A percentile compares a stretch with the other conserved stretches of the same genome.
Evolutionary conservation across 768 basidiomycete genomes (phyloP).

Genomic region (Dacryopinax primogenitus): DNA sequence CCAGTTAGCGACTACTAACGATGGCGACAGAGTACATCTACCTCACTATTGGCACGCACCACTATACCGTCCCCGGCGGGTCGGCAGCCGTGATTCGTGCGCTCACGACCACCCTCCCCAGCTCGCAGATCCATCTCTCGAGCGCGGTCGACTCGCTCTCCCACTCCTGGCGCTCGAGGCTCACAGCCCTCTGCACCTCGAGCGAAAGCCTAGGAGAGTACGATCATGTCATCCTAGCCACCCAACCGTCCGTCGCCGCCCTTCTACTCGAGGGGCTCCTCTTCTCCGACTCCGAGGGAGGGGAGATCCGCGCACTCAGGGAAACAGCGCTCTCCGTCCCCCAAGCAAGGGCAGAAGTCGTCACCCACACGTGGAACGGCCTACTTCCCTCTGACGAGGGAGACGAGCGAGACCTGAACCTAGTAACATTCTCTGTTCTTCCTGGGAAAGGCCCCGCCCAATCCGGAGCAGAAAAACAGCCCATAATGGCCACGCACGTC

Average conservation of each 20-base stretch:
- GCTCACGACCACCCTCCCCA: conserved; percentile 33
- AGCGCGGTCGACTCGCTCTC: conserved; percentile 38
- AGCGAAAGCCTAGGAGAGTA: conserved; percentile 31
- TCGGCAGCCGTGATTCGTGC: conserved; percentile 44
- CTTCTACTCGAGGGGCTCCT: conserved; percentile 33
- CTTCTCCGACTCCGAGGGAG: conserved; percentile 13
- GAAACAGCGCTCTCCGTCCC: not conserved
- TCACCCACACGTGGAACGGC: conserved; percentile 54
- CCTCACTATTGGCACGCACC: conserved; percentile 51
- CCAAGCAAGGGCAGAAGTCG: conserved; percentile 27
- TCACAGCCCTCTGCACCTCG: conserved; percentile 31
- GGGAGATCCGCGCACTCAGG: not conserved
- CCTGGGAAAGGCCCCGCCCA: not conserved
- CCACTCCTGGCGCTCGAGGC: conserved; percentile 25
- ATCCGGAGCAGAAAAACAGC: conserved; percentile 21
- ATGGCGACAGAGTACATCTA: conserved; percentile 49
- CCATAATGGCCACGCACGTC: conserved; percentile 63
- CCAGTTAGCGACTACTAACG: not conserved
- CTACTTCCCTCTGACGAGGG: conserved; percentile 39
- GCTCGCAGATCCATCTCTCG: conserved; percentile 42
- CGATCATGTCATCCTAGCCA: conserved; percentile 56
- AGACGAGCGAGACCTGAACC: conserved; percentile 56
- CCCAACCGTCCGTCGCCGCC: conserved; percentile 54
- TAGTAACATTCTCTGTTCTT: conserved; percentile 29
- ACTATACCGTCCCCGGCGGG: conserved; percentile 51